phyloP scores from a whole-genome alignment of 2,329 filamentous ascomycete genomes.

The Exophiala lecanii-corni region DNA sequence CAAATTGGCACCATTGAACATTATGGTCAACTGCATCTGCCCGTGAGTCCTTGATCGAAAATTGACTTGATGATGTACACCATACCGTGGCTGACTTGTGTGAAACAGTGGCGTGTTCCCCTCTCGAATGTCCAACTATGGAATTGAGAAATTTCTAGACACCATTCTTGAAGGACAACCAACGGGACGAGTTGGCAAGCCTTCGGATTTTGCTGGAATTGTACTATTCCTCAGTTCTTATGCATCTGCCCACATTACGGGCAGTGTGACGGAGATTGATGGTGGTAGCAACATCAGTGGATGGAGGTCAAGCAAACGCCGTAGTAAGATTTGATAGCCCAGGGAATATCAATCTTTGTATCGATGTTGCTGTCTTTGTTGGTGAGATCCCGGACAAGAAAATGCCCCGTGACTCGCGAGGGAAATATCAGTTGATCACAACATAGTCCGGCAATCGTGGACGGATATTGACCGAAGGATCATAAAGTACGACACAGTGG shows the following conservation, averaged over 20 bases:
- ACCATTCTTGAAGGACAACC: slow-evolving; percentile 44
- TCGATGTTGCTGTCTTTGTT: slow-evolving; percentile 6
- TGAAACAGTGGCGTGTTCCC: slow-evolving; percentile 46
- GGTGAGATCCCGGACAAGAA: too few relatives aligned
- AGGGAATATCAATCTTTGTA: slow-evolving; percentile 1
- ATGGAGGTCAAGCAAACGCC: slow-evolving; percentile 34
- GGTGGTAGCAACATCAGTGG: slow-evolving; percentile 43
- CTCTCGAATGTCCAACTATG: slow-evolving; percentile 52
- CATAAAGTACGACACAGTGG: too few relatives aligned
- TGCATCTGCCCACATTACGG: slow-evolving; percentile 41
- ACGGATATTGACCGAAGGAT: too few relatives aligned
- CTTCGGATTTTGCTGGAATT: slow-evolving; percentile 45
- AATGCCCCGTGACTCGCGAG: too few relatives aligned
- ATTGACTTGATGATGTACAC: too few relatives aligned
- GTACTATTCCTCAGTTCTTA: slow-evolving; percentile 41
- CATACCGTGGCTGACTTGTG: too few relatives aligned
- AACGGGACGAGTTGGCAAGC: slow-evolving; percentile 44
- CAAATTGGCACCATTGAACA: slow-evolving; percentile 49
- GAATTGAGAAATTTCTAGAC: slow-evolving; percentile 47
- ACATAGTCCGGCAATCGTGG: too few relatives aligned
- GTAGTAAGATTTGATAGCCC: slow-evolving; percentile 17
- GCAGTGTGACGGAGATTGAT: slow-evolving; percentile 45
- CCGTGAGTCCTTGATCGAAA: slow-evolving; percentile 24
- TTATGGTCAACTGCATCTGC: slow-evolving; percentile 47
- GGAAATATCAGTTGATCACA: too few relatives aligned